Conservation (phyloP, 2,329 filamentous ascomycete species). For the Paraphaeosphaeria minitans region DNA sequence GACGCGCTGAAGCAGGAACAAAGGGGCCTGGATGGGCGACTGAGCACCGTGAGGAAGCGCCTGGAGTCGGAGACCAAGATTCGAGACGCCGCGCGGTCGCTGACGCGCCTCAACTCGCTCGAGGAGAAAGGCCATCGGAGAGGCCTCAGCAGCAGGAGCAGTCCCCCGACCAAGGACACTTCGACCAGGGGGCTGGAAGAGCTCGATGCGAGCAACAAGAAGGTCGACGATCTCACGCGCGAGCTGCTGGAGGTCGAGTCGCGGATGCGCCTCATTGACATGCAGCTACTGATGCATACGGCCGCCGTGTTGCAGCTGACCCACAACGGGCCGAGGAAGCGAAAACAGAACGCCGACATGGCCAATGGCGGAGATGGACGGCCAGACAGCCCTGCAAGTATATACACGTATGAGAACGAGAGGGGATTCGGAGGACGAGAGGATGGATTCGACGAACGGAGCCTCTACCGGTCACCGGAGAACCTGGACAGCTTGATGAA, state of each 20-base stretch:
- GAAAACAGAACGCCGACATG: slow-evolving; percentile 52
- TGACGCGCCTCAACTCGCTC: slow-evolving; percentile 79
- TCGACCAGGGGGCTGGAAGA: slow-evolving; percentile 71
- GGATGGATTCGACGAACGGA: slow-evolving; percentile 76
- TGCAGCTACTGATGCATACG: slow-evolving; percentile 82
- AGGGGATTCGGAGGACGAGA: slow-evolving; percentile 57
- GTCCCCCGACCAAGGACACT: slow-evolving; percentile 49
- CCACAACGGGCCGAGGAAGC: slow-evolving; percentile 74
- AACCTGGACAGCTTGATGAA: slow-evolving; percentile 60
- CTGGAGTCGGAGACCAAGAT: slow-evolving; percentile 91
- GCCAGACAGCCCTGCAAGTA: slow-evolving; percentile 76
- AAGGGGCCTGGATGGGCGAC: slow-evolving; percentile 71
- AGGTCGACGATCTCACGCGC: slow-evolving; percentile 82
- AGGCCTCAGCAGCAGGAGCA: slow-evolving; percentile 56
- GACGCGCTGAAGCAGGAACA: slow-evolving; percentile 90
- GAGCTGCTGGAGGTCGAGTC: slow-evolving; percentile 83
- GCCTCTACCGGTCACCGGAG: slow-evolving; percentile 72
- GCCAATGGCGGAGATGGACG: slow-evolving; percentile 48
- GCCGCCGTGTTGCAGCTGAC: slow-evolving; percentile 91
- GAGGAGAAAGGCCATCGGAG: slow-evolving; percentile 56
- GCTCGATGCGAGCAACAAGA: slow-evolving; percentile 72
- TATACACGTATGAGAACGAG: slow-evolving; percentile 70
- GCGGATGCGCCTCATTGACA: slow-evolving; percentile 73
- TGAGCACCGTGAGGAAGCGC: slow-evolving; percentile 81
- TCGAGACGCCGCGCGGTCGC: slow-evolving; percentile 86